Evolutionary conservation across 2,329 filamentous ascomycete species (phyloP), one percentile per base, ranked within the genome.

Genomic region (Sporothrix dimorphospora): DNA sequence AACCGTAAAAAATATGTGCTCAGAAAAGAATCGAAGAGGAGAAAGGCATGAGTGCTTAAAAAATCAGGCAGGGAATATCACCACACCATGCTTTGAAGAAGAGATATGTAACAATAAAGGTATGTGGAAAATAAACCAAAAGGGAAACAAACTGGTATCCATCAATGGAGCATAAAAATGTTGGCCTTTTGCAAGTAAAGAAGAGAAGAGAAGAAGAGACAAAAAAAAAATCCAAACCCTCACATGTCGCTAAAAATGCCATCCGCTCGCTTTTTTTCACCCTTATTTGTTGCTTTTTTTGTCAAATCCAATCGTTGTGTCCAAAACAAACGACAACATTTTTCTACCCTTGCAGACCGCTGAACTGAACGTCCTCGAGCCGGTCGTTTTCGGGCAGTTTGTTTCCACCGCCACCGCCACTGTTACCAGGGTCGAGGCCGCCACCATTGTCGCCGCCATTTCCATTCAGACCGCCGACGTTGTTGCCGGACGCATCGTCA

Each of bases 341-440:
- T n/a, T n/a, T n/a, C 42, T 42, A 57, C 11, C 61, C 51, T 8
- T 67, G 51, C 7, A 47, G 38, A 19, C 70, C 59, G 19, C 72
- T 67, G 53, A 75, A 73, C 19, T 73, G 72, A 68, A 76, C 73
- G n/a, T 75, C 74, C 24, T 74, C 75, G 19, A 74, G 66, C 24
- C 73, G 72, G n/a, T 75, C 74, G 40, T 73, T 72, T 34, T 75
- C 74, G 6, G 16, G 19, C 42, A 49, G 14, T 53, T 71, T 73
- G 66, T 40, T 24, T 16, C 47, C 57, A 24, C 47, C 69, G 27
- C 38, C 49, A 38, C 9, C 59, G 27, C 47, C 57, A 24, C 47
- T 65, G 27, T 27, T 59, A 38, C 9, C 59, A 27, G 49, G 49
- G 8, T 57, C 51, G 30, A 38, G n/a, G n/a, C n/a, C 47, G 14